Evolutionary conservation across 1,284 basidiomycete species (phyloP).

Genomic region (Phellopilus nigrolimitatus): DNA sequence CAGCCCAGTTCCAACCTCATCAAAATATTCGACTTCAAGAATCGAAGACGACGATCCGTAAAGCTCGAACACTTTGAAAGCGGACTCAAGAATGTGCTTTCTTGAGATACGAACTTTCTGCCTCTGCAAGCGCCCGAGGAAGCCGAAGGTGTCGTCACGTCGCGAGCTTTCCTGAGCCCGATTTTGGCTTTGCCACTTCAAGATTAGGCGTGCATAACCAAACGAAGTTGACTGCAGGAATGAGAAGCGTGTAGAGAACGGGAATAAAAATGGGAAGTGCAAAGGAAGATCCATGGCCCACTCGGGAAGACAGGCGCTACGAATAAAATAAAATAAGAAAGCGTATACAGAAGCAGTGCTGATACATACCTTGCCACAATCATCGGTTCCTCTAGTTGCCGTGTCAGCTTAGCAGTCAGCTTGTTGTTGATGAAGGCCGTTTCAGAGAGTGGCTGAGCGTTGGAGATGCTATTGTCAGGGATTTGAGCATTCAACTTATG

Average conservation of each 20-base stretch:
- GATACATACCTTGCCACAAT: conserved; percentile 84
- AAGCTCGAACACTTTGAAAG: conserved; percentile 95
- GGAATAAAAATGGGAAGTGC: conserved; percentile 97
- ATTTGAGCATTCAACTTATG: conserved; percentile 73
- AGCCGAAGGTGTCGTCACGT: conserved; percentile 86
- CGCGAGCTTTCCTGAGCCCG: conserved; percentile 71
- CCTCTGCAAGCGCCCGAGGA: conserved; percentile 87
- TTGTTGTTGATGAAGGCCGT: conserved; percentile 96
- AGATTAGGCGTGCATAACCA: conserved; percentile 90
- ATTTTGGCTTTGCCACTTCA: conserved; percentile 82
- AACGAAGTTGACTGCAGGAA: conserved; percentile 98
- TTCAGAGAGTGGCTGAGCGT: conserved; percentile 60
- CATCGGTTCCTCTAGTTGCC: conserved; percentile 98
- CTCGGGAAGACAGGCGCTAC: conserved; percentile 90
- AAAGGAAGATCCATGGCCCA: conserved; percentile 95
- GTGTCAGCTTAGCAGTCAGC: conserved; percentile 94
- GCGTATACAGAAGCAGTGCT: not conserved
- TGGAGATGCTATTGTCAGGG: conserved; percentile 48
- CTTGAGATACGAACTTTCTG: conserved; percentile 98
- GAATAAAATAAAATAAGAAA: conserved; percentile 7
- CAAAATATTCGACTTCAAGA: conserved; percentile 97
- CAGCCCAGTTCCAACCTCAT: conserved; percentile 96
- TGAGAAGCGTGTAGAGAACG: conserved; percentile 93
- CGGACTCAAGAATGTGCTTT: conserved; percentile 93
- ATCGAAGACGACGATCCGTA: conserved; percentile 92